Evolutionary conservation across 768 basidiomycete genomes (phyloP).

Genomic region (Lactarius hatsudake): DNA sequence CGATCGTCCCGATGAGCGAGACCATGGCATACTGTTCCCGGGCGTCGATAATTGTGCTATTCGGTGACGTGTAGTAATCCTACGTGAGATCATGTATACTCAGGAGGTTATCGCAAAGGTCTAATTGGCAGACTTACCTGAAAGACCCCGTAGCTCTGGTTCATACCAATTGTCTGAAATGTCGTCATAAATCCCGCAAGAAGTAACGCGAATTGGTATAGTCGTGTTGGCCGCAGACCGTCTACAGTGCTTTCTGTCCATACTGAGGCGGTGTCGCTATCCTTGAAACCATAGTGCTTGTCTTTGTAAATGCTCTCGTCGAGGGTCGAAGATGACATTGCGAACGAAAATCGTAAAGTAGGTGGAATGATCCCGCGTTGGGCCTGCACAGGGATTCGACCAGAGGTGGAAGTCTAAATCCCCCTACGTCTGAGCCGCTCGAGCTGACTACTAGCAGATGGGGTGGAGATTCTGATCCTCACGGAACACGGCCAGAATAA

Average conservation of each 20-base stretch:
- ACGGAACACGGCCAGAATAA: background rate
- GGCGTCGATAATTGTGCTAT: slow-evolving; percentile 37
- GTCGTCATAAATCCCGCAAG: slow-evolving; percentile 45
- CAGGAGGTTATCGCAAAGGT: background rate
- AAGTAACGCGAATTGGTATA: slow-evolving; percentile 39
- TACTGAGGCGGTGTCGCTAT: background rate
- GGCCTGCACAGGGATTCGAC: background rate
- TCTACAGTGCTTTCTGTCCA: slow-evolving; percentile 8
- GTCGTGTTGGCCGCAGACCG: slow-evolving; percentile 31
- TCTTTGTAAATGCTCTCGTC: background rate
- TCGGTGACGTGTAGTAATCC: slow-evolving; percentile 45
- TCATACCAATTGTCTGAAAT: slow-evolving; percentile 46
- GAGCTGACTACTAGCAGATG: background rate
- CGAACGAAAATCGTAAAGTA: background rate
- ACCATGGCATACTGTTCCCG: slow-evolving; percentile 41
- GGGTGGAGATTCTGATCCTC: background rate
- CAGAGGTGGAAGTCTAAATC: background rate
- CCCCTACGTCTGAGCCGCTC: background rate
- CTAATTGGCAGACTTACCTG: slow-evolving; percentile 32
- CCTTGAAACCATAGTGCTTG: background rate
- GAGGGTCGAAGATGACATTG: background rate
- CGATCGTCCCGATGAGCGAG: slow-evolving; percentile 44
- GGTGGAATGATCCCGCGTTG: slow-evolving; percentile 1
- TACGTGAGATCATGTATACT: slow-evolving; percentile 17
- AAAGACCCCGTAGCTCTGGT: slow-evolving; percentile 43